These are phyloP conservation scores for Torulaspora delbrueckii DNA, from an alignment of 805 yeast species.

Conservation along the genomic window DNA sequence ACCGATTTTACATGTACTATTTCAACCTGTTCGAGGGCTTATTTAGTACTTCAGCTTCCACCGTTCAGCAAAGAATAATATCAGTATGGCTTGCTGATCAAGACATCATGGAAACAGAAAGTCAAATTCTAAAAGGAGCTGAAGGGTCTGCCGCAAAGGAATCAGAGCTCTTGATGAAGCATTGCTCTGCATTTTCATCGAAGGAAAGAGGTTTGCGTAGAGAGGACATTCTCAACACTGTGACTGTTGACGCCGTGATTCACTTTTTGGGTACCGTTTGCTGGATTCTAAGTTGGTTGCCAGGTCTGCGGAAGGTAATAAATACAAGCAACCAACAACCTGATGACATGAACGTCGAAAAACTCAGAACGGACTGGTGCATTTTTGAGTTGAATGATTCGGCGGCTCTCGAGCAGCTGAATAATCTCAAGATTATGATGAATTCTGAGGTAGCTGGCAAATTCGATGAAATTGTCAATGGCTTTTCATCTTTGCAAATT, in stretches of 20 bases:
- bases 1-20: constrained; percentile 37
- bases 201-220: constrained; percentile 34
- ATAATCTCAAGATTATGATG: constrained; percentile 21
- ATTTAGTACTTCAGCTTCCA: constrained; percentile 20
- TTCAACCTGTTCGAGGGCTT: constrained; percentile 31
- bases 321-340: constrained; percentile 7
- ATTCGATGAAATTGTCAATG: constrained; percentile 20
- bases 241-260: constrained; percentile 47
- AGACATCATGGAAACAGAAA: constrained; percentile 32
- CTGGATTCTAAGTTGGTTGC: constrained; percentile 60
- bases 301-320: constrained; percentile 44
- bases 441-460: constrained; percentile 14
- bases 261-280: constrained; percentile 49
- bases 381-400: constrained; percentile 36
- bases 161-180: constrained; percentile 26
- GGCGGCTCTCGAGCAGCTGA: constrained; percentile 15
- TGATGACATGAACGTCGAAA: constrained; percentile 25
- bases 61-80: constrained; percentile 25
- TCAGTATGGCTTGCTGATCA: constrained; percentile 38
- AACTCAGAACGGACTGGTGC: constrained; percentile 38
- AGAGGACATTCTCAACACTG: constrained; percentile 51
- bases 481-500: constrained; percentile 18
- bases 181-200: constrained; percentile 32
- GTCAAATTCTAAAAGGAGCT: constrained; percentile 28
- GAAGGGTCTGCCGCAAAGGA: constrained; percentile 10